Base-by-base conservation (phyloP, 208 protist species). In the Leishmania tropica region DNA sequence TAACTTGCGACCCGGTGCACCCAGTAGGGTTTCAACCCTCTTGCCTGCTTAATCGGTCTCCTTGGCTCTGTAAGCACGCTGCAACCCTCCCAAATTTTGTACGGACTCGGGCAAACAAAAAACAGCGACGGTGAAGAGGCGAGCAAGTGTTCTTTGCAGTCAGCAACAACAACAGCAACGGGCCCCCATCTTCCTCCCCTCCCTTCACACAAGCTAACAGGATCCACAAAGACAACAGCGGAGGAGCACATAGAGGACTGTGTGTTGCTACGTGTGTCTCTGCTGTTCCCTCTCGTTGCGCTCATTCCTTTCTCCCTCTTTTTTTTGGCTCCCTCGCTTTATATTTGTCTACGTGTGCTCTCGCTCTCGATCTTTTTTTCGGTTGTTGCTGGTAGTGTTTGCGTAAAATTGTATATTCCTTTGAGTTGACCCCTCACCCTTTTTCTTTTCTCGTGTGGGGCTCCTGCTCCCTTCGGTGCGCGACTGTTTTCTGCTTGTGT, bases 321-420 rank as follows among this genome's bases (percentile, higher is more conserved):
- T 37, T 11, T 37, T 24, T 54, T 19, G 51, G 4, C 8, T 37
- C 21, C 71, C 24, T 75, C 45, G 3, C 31, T 47, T 56, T 48
- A 37, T 48, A 35, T 11, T 75, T 42, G 11, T n/a, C 42, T 56
- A 17, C 37, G 19, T 24, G 17, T 47, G 17, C 28, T 48, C 71
- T 75, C 40, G 24, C 71, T 75, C 10, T 65, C 24, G 47, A 19
- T 58, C 48, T 51, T 48, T 58, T 81, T 76, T 75, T 75, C 56
- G 62, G n/a, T 74, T 54, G 45, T 47, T 80, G 19, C 19, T 79
- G 78, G 28, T 37, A 56, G 8, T 24, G n/a, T 73, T 72, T 79
- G 78, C 35, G 37, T 65, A 28, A 37, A 28, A 17, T 65, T 65
- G 21, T 65, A 6, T 65, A 37, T 35, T 65, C 60, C 21, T 11